Percentiles rank a stretch among this genome's conserved stretches.
Conservation (phyloP, 2,329 filamentous ascomycete genomes). For the Fusarium pseudoanthophilum region DNA sequence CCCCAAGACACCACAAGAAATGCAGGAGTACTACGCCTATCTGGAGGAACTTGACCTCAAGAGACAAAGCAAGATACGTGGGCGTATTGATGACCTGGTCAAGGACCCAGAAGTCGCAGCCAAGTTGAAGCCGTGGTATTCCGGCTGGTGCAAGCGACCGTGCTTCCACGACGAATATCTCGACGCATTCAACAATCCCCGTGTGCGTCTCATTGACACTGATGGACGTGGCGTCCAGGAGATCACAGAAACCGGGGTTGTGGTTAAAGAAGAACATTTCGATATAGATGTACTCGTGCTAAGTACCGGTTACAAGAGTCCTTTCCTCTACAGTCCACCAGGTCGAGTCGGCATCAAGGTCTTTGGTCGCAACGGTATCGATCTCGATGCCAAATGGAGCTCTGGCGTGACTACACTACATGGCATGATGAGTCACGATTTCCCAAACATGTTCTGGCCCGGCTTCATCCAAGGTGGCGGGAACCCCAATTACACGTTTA, state of each 20-base stretch:
- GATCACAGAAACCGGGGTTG: not conserved
- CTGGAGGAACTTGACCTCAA: not conserved
- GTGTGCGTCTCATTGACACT: not conserved
- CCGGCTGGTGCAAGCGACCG: not conserved
- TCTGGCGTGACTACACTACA: not conserved
- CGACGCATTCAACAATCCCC: not conserved
- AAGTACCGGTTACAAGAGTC: not conserved
- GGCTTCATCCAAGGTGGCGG: not conserved
- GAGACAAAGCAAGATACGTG: not conserved
- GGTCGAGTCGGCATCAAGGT: not conserved
- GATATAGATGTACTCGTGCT: not conserved
- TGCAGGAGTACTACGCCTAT: not conserved
- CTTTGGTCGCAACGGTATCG: not conserved
- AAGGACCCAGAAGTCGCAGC: not conserved
- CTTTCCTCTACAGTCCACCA: not conserved
- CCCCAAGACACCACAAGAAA: not conserved
- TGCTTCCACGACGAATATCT: not conserved
- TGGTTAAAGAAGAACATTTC: not conserved
- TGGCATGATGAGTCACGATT: not conserved
- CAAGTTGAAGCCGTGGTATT: not conserved
- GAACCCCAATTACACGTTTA: not conserved
- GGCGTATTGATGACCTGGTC: not conserved
- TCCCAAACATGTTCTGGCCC: not conserved
- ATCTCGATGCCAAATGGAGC: not conserved
- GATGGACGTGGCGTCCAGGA: not conserved